Base-by-base conservation (phyloP, 768 basidiomycete species). In the Rhodotorula graminis region DNA sequence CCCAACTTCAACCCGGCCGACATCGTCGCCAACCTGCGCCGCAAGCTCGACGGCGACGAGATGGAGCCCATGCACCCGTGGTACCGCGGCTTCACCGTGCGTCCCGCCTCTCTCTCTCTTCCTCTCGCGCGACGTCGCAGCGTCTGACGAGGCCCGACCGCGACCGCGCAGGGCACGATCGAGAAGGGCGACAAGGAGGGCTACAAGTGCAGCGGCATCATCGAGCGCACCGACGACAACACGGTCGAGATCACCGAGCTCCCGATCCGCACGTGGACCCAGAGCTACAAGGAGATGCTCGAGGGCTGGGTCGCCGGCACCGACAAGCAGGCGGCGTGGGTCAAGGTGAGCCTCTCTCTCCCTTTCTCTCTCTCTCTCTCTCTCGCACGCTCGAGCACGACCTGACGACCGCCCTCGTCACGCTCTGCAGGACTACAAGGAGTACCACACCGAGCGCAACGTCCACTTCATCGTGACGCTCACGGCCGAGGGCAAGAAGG, bases 241-340 rank as follows among this genome's bases (percentile, higher is more conserved):
- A 95, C 93, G 1, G 84, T 99, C 59, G 92, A 96, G 82, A 90
- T 99, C 80, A 93, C 90, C 40, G 96, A 99, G 81, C 82, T 99
- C 55, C 96, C 96, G 4, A 89, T 99, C 71, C 89, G 94, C 78
- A 89, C 87, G 78, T 99, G 96, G 96, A 99, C 95, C 1, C 87
- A 90, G 80, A 85, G 83, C 58, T 98, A 91, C 84, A 97, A 97
- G 83, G 86, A 87, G n/a, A 90, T 92, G 80, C 83, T 99, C 37
- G 95, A 98, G 80, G 81, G 84, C 21, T 91, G 95, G 90, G 88
- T 92, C 60, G 80, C 80, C 37, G 89, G 89, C 12, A 90, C 80
- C 2, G 83, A 93, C 75, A 95, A 96, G 80, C 87, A 87, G 18
- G 88, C 89, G 27, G 88, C 90, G 6, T 80, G 85, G 29, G 85